phyloP scores from a whole-genome alignment of 805 yeast genomes.

The Debaryomyces tyrocola region DNA sequence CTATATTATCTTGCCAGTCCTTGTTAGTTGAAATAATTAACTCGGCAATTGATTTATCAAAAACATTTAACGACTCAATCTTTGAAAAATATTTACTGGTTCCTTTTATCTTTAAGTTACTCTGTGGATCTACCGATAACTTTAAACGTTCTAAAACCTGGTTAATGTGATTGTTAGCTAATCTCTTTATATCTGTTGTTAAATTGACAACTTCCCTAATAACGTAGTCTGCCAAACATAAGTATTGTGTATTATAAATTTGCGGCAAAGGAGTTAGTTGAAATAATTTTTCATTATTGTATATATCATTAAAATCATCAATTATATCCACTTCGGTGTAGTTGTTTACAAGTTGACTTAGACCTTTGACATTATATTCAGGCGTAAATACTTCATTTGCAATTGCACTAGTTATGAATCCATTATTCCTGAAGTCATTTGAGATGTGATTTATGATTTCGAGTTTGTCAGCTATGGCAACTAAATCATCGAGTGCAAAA shows the following conservation, averaged over 20 bases:
- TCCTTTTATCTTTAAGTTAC: constrained; percentile 15
- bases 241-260: constrained; percentile 1
- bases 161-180: constrained; percentile 12
- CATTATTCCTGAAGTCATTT: background rate
- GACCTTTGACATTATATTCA: background rate
- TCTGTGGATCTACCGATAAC: constrained; percentile 8
- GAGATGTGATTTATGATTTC: background rate
- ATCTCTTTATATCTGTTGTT: background rate
- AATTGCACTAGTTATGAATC: constrained; percentile 1
- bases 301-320: constrained; percentile 2
- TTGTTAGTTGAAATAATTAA: background rate
- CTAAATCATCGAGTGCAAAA: constrained; percentile 2
- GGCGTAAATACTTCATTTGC: background rate
- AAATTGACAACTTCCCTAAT: background rate
- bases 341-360: background rate
- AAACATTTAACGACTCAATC: constrained; percentile 10
- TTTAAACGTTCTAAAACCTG: constrained; percentile 18
- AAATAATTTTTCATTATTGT: background rate
- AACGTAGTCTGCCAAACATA: constrained; percentile 6
- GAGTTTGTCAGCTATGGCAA: constrained; percentile 1
- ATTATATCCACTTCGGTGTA: background rate
- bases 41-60: background rate
- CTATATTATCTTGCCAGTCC: background rate
- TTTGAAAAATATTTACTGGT: constrained; percentile 30
- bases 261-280: constrained; percentile 2